Percentiles rank a stretch among this genome's conserved stretches.
Conservation (phyloP, 352 stramenopile genomes). For the Pythium myriotylum region DNA sequence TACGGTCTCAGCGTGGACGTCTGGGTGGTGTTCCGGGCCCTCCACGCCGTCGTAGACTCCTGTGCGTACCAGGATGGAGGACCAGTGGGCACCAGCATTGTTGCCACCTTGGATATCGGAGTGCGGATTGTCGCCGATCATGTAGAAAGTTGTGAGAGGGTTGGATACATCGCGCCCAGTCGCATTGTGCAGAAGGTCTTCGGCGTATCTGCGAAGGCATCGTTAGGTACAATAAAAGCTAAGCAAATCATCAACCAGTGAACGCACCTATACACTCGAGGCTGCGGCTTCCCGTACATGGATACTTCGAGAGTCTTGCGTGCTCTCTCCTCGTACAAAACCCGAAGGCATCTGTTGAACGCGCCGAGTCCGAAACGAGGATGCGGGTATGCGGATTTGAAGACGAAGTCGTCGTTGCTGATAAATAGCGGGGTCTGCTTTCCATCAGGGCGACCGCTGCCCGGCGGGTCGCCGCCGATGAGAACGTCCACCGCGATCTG, state of each 20-base stretch:
- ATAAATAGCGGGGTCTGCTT: slow-evolving; percentile 77
- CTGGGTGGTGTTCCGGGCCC: slow-evolving; percentile 55
- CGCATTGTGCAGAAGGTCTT: slow-evolving; percentile 59
- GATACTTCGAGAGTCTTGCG: slow-evolving; percentile 61
- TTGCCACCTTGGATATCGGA: slow-evolving; percentile 89
- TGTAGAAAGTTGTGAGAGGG: slow-evolving; percentile 66
- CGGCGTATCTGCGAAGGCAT: slow-evolving; percentile 1
- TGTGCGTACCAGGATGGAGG: slow-evolving; percentile 84
- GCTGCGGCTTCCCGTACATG: slow-evolving; percentile 82
- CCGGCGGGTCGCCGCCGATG: slow-evolving; percentile 71
- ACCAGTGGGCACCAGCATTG: slow-evolving; percentile 76
- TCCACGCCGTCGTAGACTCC: slow-evolving; percentile 71
- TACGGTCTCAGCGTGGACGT: slow-evolving; percentile 61
- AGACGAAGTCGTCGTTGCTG: slow-evolving; percentile 90
- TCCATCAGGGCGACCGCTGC: slow-evolving; percentile 40
- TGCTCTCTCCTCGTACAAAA: slow-evolving; percentile 70
- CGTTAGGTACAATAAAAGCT: too few species aligned
- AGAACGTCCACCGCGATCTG: slow-evolving; percentile 87
- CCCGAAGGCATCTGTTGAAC: slow-evolving; percentile 70
- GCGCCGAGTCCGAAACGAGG: slow-evolving; percentile 82
- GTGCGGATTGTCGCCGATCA: slow-evolving; percentile 86
- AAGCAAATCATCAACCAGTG: too few species aligned
- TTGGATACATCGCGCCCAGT: slow-evolving; percentile 31
- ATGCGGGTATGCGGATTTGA: slow-evolving; percentile 72
- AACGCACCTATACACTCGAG: slow-evolving; percentile 75